Evolutionary conservation across 306 rosid genomes (phyloP), one percentile per base, ranked within the genome.

Genomic region (Echinosophora koreensis): DNA sequence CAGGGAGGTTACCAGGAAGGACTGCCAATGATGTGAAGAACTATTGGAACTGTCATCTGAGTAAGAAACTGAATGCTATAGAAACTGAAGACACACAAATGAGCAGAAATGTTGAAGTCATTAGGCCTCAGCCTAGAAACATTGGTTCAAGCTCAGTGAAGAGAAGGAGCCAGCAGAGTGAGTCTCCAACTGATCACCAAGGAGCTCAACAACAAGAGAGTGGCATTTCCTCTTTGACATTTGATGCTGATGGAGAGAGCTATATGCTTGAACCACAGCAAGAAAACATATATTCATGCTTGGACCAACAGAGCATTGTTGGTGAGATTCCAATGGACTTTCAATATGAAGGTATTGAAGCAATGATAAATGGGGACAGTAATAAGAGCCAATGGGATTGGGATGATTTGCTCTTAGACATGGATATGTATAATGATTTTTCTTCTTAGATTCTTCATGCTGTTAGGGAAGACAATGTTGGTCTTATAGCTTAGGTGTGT

Each of bases 31-130:
- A 89, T 60, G 89, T 89, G 61, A 89, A 89, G 58, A 89, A 89
- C 87, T 89, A 81, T 22, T 89, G 93, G 93, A 89, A 87, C 30
- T 89, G 93, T 69, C 91, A 89, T 74, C 78, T 89, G 56, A 83
- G 93, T 14, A 89, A 89, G 11, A 89, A 63, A 56, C 41, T 89
- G 44, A 82, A 38, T 74, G 84, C 80, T 27, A 54, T 66, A 56
- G 87, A 80, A 81, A 57, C 58, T 18, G 80, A 71, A 54, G 74
- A 71, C 37, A 47, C 16, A 41, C 60, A 39, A 71, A 34, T 72
- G 11, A 30, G 35, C 0, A 79, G 28, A 67, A 81, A 83, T 51
- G 71, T 52, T 59, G 30, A 77, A 61, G 71, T 71, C 4, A 64
- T 22, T 5, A 84, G 83, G 78, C 82, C 78, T 0, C 84, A 67